Evolutionary conservation across 306 rosid genomes (phyloP), one percentile per base, ranked within the genome.

Genomic region (Ziziphus jujuba): DNA sequence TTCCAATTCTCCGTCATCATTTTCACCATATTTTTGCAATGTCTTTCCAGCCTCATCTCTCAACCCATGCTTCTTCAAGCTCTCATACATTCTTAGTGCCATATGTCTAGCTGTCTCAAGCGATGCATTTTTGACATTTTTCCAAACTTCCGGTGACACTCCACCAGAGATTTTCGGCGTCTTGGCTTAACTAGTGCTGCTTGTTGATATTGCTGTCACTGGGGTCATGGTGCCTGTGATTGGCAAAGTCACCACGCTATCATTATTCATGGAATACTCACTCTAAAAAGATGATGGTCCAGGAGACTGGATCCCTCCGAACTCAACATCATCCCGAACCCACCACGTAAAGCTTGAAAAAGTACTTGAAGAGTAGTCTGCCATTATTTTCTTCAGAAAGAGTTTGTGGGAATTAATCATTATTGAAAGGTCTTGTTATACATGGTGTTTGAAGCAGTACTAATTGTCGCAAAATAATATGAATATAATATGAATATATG

Each of bases 51-150:
- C 65, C 65, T 60, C 65, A 12, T 36, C 65, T 21, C 28, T 24
- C 36, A 61, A 25, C 21, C 54, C 53, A 23, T 61, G 50, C 22
- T n/a, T 40, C 28, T 61, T 23, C 66, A 61, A 38, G 53, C 66
- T 61, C 19, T 61, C 28, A 31, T 23, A 61, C 53, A 61, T 44
- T 49, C 66, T 43, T 15, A 43, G 35, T 21, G 66, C 22, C 40
- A 23, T 49, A 38, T 61, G 66, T 49, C 66, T 40, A 44, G 66
- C 12, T n/a, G 67, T 62, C 6, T 15, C 38, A 17, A 16, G 54
- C 9, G 23, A 62, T 12, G 55, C 55, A 13, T 62, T 62, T 20
- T 62, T 16, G 13, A 62, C 5, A 8, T 62, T 23, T 21, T 44
- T 23, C 31, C 28, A 21, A 44, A 22, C 19, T 3, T 44, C 20